Evolutionary conservation across 257 asterid genomes (phyloP).

Genomic region (Paraleonurus japonicus): DNA sequence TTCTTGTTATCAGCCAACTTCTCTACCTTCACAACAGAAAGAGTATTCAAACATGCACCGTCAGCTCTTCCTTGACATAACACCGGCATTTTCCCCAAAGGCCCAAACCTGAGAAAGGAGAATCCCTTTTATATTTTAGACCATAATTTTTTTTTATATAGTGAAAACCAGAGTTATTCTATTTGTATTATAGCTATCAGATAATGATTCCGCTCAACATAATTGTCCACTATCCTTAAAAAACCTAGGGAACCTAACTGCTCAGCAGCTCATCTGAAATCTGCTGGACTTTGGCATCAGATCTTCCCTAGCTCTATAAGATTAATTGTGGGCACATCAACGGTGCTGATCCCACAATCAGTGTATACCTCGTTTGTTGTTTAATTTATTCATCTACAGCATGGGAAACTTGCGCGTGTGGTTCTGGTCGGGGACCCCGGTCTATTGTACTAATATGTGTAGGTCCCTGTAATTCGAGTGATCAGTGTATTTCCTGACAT

Average conservation of each 20-base stretch:
- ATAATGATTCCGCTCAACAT: not conserved
- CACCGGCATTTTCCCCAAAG: not conserved
- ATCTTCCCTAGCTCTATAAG: not conserved
- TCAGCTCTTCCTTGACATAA: not conserved
- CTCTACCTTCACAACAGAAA: not conserved
- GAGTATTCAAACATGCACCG: not conserved
- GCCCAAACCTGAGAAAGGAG: not conserved
- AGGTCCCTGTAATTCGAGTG: too few relatives aligned
- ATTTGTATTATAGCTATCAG: not conserved
- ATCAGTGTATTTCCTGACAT: not conserved
- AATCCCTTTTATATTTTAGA: not conserved
- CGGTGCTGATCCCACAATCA: not conserved
- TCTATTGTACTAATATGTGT: too few relatives aligned
- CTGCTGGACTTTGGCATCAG: not conserved
- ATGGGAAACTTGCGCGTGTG: too few relatives aligned
- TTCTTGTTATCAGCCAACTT: not conserved
- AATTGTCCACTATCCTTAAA: not conserved
- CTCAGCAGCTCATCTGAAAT: not conserved
- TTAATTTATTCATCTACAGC: not conserved
- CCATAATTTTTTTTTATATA: not conserved
- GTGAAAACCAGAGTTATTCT: not conserved
- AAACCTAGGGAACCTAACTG: not conserved
- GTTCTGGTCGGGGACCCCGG: too few relatives aligned
- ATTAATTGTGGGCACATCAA: not conserved
- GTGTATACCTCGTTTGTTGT: not conserved